Base-by-base conservation (phyloP, 192 early-diverging fungal species). In the Coemansia aciculifera region DNA sequence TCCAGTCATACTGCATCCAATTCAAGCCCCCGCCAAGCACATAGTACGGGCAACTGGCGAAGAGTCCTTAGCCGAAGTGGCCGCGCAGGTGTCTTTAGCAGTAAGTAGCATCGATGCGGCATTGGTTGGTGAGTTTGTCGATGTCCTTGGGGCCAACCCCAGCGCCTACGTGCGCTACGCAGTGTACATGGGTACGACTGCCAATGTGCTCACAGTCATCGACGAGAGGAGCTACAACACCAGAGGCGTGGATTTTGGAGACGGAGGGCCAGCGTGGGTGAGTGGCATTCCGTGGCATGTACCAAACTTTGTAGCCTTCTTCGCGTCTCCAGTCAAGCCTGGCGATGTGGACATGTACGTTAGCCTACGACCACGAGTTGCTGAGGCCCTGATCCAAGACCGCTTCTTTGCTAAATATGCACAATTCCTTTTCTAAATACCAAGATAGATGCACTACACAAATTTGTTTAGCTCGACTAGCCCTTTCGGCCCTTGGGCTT, bases 401-500 rank as follows among this genome's bases (percentile, higher is more conserved):
- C 8, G 8, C 13, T 69, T 72, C 40, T 75, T 80, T 46, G 62
- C 70, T 40, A 49, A 29, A 42, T 52, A 78, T n/a, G 70, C 75
- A 46, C 31, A 43, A 12, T 36, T 63, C 1, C 38, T 73, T n/a
- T 64, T 42, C 44, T 64, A 57, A 13, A 5, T 34, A 34, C 5
- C 34, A 34, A 49, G 32, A 11, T 2, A 49, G n/a, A 17, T 48
- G 38, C 13, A 32, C 27, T 27, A 40, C 23, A 23, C 27, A 51
- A 52, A 39, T 31, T 32, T 15, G 17, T 2, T 31, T 23, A 27
- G 1, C 24, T 27, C 24, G 70, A 17, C 56, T 59, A 59, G 31
- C 62, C 1, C 63, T 69, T 75, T 61, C 70, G 75, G n/a, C 65
- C 43, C 59, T 90, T 90, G 40, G 89, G 87, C 43, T 68, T 73